A percentile compares a stretch with the other conserved stretches of the same genome.
Evolutionary conservation across 805 yeast genomes (phyloP).

Genomic region (Yamadazyma phyllophila): DNA sequence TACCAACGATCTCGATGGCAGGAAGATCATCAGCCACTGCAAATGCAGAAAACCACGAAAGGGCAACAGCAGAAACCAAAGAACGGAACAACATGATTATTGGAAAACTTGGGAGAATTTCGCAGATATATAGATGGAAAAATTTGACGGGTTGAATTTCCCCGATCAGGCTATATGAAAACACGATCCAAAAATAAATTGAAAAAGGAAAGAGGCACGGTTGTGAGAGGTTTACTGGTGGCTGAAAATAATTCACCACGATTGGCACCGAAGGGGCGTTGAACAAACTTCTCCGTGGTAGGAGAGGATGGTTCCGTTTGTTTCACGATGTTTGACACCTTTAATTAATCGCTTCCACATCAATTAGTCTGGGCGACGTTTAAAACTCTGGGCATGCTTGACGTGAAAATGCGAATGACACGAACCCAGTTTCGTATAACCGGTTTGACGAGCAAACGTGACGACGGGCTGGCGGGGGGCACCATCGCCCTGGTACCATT

Average conservation of each 20-base stretch:
- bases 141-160: constrained; percentile 7
- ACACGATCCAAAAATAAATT: constrained; percentile 2
- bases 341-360: not conserved
- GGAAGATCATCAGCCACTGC: constrained; percentile 47
- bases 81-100: constrained; percentile 10
- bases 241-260: not conserved
- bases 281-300: not conserved
- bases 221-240: not conserved
- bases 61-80: constrained; percentile 2
- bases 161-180: constrained; percentile 6
- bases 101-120: not conserved
- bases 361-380: not conserved
- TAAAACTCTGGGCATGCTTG: not conserved
- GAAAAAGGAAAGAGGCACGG: constrained; percentile 4
- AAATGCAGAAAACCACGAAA: constrained; percentile 7
- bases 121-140: not conserved
- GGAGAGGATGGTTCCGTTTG: not conserved
- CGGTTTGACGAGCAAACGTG: too few species aligned
- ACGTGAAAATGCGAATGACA: not conserved
- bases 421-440: not conserved
- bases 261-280: not conserved
- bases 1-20: constrained; percentile 69
- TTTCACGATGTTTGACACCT: not conserved
- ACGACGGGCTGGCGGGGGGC: too few species aligned
- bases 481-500: too few species aligned